Evolutionary conservation across 495 filamentous ascomycete genomes (phyloP).

Genomic region (Penicillium macrosclerotiorum): DNA sequence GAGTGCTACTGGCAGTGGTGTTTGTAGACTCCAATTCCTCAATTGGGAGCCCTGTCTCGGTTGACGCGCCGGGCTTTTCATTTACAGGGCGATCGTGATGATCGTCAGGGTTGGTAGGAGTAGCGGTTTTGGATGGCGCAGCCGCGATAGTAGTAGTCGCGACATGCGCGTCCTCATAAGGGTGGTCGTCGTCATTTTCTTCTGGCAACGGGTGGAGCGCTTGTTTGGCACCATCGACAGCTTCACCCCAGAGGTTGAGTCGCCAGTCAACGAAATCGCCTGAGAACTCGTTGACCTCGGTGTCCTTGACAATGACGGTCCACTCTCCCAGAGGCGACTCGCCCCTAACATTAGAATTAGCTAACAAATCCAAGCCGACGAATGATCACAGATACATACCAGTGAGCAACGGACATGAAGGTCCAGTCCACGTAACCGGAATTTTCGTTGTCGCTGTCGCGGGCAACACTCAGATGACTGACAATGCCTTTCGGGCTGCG

Average conservation of each 20-base stretch:
- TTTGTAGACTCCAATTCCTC: constrained; percentile 27
- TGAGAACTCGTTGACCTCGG: constrained; percentile 66
- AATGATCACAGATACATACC: constrained; percentile 52
- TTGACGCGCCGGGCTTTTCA: constrained; percentile 48
- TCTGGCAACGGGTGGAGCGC: constrained; percentile 76
- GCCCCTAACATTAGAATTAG: constrained; percentile 57
- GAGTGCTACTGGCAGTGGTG: constrained; percentile 34
- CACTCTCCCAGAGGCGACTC: constrained; percentile 84
- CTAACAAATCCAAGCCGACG: neutral
- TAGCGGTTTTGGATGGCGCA: constrained; percentile 42
- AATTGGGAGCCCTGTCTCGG: constrained; percentile 10
- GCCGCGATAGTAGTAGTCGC: constrained; percentile 52
- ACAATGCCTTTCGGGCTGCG: constrained; percentile 78
- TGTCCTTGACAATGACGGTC: constrained; percentile 89
- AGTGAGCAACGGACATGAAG: constrained; percentile 97
- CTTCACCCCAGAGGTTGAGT: constrained; percentile 90
- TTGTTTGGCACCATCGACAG: constrained; percentile 69
- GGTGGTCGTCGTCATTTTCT: constrained; percentile 83
- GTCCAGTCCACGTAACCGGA: constrained; percentile 95
- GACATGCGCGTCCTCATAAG: constrained; percentile 51
- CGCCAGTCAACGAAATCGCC: constrained; percentile 91
- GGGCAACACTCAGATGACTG: constrained; percentile 76
- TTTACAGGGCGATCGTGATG: constrained; percentile 77
- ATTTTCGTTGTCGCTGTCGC: constrained; percentile 58
- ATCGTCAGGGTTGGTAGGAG: constrained; percentile 58